A percentile compares a stretch with the other conserved stretches of the same genome.
Conservation (phyloP, 495 filamentous ascomycete species). For the Oleoguttula mirabilis region DNA sequence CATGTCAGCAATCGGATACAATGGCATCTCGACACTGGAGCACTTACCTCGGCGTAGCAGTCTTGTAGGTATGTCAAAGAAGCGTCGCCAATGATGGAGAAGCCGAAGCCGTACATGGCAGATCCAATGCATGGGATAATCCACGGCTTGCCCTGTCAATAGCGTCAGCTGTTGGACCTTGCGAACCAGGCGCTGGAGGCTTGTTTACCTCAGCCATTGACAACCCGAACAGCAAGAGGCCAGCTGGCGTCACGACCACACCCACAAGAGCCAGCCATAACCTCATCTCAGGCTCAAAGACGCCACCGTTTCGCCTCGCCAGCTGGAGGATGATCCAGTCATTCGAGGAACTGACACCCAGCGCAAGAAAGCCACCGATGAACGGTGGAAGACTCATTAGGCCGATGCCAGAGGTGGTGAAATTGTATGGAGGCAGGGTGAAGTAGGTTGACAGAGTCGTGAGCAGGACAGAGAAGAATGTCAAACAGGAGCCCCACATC, state of each 20-base stretch:
- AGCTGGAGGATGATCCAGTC: slow-evolving; percentile 40
- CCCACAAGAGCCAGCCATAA: slow-evolving; percentile 43
- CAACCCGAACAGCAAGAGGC: slow-evolving; percentile 40
- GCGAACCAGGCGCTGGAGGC: background rate
- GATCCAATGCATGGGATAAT: slow-evolving; percentile 9
- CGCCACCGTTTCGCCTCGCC: slow-evolving; percentile 45
- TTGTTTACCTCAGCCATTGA: slow-evolving; percentile 31
- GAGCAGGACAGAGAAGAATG: slow-evolving; percentile 10
- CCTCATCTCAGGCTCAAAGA: slow-evolving; percentile 60
- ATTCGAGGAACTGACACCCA: slow-evolving; percentile 37
- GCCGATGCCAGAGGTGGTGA: background rate
- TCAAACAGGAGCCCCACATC: slow-evolving; percentile 5
- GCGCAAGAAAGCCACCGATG: slow-evolving; percentile 38
- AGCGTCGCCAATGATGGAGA: background rate
- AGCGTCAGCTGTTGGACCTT: background rate
- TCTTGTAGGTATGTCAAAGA: slow-evolving; percentile 14
- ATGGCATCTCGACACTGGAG: background rate
- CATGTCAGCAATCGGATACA: background rate
- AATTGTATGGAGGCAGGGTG: slow-evolving; percentile 11
- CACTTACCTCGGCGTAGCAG: too few species aligned
- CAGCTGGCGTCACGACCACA: slow-evolving; percentile 35
- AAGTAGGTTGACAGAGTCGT: slow-evolving; percentile 1
- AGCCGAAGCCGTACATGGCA: slow-evolving; percentile 3
- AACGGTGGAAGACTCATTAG: slow-evolving; percentile 27
- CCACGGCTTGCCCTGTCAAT: slow-evolving; percentile 9